These are phyloP conservation scores for Microglena sp. DNA, from an alignment of 139 green algal species.

Conservation along the genomic window DNA sequence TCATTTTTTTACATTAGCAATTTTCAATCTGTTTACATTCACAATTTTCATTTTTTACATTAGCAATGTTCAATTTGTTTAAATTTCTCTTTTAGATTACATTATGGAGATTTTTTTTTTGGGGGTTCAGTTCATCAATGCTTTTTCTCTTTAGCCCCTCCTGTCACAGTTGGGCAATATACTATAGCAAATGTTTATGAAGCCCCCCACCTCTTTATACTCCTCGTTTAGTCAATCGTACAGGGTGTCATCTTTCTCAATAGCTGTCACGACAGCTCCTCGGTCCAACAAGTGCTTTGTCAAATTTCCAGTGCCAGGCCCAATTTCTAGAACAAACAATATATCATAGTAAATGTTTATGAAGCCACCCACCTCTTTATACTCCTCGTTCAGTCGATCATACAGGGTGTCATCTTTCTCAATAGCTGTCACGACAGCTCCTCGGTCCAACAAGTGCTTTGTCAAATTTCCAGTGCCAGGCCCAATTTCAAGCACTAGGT, in stretches of 20 bases:
- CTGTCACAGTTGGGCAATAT: too few species aligned
- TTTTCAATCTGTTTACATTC: too few species aligned
- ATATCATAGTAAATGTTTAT: too few species aligned
- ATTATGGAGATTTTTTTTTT: too few species aligned
- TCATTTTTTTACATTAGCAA: too few species aligned
- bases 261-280: constrained; percentile 62
- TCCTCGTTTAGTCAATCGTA: constrained; percentile 25
- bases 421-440: constrained; percentile 67
- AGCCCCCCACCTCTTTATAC: constrained; percentile 28
- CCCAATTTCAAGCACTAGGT: constrained; percentile 81
- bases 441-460: constrained; percentile 55
- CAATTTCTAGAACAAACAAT: too few species aligned
- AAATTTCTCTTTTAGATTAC: too few species aligned
- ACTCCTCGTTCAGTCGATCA: constrained; percentile 25
- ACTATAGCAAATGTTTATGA: too few species aligned
- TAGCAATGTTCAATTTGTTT: too few species aligned
- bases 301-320: constrained; percentile 79
- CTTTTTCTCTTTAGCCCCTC: too few species aligned
- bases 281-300: constrained; percentile 64
- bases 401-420: constrained; percentile 84
- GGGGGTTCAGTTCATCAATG: too few species aligned
- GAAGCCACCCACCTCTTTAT: constrained; percentile 22
- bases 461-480: constrained; percentile 85
- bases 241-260: constrained; percentile 87
- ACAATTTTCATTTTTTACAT: too few species aligned